These are phyloP conservation scores for Naganishia randhawae DNA, from an alignment of 768 basidiomycete genomes.

Conservation along the genomic window DNA sequence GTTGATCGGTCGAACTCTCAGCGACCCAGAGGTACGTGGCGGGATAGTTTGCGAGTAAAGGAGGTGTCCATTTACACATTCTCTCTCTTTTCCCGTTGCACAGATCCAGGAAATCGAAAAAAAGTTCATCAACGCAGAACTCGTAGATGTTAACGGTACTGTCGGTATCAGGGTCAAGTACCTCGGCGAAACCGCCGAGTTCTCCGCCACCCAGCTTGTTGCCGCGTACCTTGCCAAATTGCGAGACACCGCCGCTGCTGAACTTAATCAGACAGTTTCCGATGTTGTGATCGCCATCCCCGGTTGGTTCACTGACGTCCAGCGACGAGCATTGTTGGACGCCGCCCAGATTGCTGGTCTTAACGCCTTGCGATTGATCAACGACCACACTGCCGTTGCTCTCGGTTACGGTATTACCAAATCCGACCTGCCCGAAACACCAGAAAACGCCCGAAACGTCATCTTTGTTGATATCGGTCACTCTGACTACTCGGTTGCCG, in stretches of 20 bases:
- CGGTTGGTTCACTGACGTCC: constrained; percentile 92
- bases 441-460: constrained; percentile 76
- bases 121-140: constrained; percentile 80
- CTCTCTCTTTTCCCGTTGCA: constrained; percentile 48
- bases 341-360: constrained; percentile 85
- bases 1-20: constrained; percentile 73
- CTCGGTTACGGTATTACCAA: constrained; percentile 99
- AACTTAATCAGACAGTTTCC: constrained; percentile 79
- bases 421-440: constrained; percentile 77
- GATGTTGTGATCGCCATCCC: constrained; percentile 96
- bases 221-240: constrained; percentile 86
- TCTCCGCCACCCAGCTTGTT: constrained; percentile 86
- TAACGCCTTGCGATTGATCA: constrained; percentile 89
- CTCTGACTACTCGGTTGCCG: constrained; percentile 76
- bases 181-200: constrained; percentile 71
- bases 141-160: constrained; percentile 77
- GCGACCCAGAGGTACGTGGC: constrained; percentile 65
- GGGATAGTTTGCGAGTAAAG: background rate
- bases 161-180: constrained; percentile 86
- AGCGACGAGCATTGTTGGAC: constrained; percentile 82
- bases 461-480: constrained; percentile 95
- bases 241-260: constrained; percentile 75
- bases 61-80: background rate
- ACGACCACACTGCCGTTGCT: constrained; percentile 91
- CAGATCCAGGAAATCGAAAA: constrained; percentile 66